These are phyloP conservation scores for Volutella citrinella DNA, from an alignment of 2,329 filamentous ascomycete genomes.

Conservation along the genomic window DNA sequence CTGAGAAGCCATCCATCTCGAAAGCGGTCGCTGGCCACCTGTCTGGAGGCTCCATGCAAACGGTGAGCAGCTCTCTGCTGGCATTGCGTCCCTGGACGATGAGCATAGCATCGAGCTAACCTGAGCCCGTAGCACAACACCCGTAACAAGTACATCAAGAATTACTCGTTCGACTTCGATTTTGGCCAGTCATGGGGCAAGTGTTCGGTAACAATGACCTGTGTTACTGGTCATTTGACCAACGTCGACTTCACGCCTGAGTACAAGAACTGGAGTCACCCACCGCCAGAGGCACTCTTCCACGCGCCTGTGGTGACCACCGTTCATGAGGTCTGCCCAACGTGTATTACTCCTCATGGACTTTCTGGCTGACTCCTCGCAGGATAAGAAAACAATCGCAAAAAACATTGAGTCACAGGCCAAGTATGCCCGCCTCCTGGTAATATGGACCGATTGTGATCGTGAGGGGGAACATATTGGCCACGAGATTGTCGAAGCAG, in stretches of 20 bases:
- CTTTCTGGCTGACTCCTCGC: conserved; percentile 11
- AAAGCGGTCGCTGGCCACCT: conserved; percentile 91
- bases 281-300: conserved; percentile 76
- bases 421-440: conserved; percentile 66
- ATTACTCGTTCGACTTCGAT: conserved; percentile 87
- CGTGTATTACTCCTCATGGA: background rate
- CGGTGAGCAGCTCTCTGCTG: no score
- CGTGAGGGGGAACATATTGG: conserved; percentile 97
- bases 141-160: conserved; percentile 79
- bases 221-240: conserved; percentile 84
- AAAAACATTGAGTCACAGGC: conserved; percentile 83
- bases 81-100: no score
- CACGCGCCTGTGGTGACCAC: conserved; percentile 70
- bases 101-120: no score
- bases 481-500: conserved; percentile 81
- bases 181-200: conserved; percentile 78
- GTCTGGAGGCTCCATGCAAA: conserved; percentile 69
- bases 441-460: conserved; percentile 99
- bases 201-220: conserved; percentile 90
- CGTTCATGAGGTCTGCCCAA: conserved; percentile 58
- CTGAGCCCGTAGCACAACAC: conserved; percentile 65
- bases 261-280: conserved; percentile 78
- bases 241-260: conserved; percentile 71
- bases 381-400: conserved; percentile 79
- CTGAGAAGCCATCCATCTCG: conserved; percentile 83